A percentile compares a stretch with the other conserved stretches of the same genome.
Conservation (phyloP, 2,329 filamentous ascomycete genomes). For the Teratosphaeria nubilosa region DNA sequence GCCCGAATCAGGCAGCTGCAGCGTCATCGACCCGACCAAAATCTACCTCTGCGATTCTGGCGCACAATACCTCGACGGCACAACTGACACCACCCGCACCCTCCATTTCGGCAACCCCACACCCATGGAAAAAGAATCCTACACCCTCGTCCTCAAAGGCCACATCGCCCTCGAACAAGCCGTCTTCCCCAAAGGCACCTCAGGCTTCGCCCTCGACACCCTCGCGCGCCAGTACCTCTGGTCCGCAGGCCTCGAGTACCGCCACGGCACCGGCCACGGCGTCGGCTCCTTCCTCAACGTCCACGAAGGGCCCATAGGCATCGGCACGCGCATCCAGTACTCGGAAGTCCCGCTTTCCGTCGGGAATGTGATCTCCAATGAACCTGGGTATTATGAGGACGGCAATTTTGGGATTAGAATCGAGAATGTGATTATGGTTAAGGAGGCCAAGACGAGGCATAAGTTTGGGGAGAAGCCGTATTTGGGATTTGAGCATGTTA, state of each 20-base stretch:
- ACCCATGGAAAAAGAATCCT: constrained; percentile 73
- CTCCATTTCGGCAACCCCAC: constrained; percentile 83
- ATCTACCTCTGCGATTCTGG: constrained; percentile 96
- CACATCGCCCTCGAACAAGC: constrained; percentile 80
- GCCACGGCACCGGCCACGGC: constrained; percentile 92
- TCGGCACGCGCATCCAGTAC: constrained; percentile 84
- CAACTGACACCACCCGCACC: constrained; percentile 89
- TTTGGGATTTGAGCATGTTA: constrained; percentile 92
- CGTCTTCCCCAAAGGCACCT: constrained; percentile 90
- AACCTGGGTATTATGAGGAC: constrained; percentile 96
- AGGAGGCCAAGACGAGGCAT: constrained; percentile 75
- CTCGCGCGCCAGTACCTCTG: constrained; percentile 86
- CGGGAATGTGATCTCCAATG: constrained; percentile 91
- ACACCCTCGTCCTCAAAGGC: constrained; percentile 90
- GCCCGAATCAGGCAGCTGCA: constrained; percentile 72
- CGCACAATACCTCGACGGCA: constrained; percentile 91
- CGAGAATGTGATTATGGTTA: constrained; percentile 89
- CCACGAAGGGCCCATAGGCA: constrained; percentile 92
- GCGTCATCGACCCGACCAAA: constrained; percentile 69
- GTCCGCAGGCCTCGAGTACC: constrained; percentile 87
- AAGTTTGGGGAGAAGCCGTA: constrained; percentile 90
- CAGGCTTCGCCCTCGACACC: constrained; percentile 80
- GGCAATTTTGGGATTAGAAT: constrained; percentile 90
- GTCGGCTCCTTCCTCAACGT: constrained; percentile 94
- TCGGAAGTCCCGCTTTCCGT: constrained; percentile 78